Percentiles rank a stretch among this genome's conserved stretches.
These are phyloP conservation scores for Globisporangium nodosum DNA, from an alignment of 352 stramenopile genomes.

Conservation along the genomic window DNA sequence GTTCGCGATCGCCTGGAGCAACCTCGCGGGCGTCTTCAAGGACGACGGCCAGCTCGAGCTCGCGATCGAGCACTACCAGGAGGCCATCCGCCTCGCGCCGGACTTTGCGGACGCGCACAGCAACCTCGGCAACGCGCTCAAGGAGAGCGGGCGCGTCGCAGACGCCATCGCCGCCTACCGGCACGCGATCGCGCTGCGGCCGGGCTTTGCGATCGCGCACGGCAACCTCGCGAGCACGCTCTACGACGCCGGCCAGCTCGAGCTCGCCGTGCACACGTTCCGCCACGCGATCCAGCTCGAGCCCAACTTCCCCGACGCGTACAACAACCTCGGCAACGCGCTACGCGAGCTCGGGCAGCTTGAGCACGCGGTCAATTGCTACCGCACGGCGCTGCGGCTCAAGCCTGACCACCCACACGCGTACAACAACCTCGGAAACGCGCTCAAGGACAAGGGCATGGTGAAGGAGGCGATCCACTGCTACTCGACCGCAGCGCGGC, in stretches of 20 bases:
- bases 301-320: constrained; percentile 90
- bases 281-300: constrained; percentile 89
- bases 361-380: constrained; percentile 81
- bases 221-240: constrained; percentile 90
- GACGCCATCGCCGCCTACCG: constrained; percentile 87
- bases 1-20: constrained; percentile 92
- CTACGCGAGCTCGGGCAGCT: constrained; percentile 81
- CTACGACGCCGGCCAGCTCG: constrained; percentile 83
- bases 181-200: constrained; percentile 72
- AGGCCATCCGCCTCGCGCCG: constrained; percentile 75
- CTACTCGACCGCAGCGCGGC: constrained; percentile 86
- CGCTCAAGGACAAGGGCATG: constrained; percentile 90
- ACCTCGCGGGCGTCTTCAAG: constrained; percentile 89
- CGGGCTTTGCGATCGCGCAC: constrained; percentile 90
- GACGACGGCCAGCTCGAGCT: constrained; percentile 79
- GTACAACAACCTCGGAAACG: constrained; percentile 94
- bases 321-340: constrained; percentile 94
- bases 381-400: constrained; percentile 84
- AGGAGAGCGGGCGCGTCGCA: constrained; percentile 59
- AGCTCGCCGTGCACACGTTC: constrained; percentile 84
- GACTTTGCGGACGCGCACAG: constrained; percentile 85
- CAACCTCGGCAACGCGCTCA: constrained; percentile 83
- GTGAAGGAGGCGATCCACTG: constrained; percentile 93
- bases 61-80: constrained; percentile 83
- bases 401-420: constrained; percentile 91